Percentiles rank a stretch among this genome's conserved stretches.
phyloP scores from a whole-genome alignment of 768 basidiomycete genomes.

The Suillus placidus region DNA sequence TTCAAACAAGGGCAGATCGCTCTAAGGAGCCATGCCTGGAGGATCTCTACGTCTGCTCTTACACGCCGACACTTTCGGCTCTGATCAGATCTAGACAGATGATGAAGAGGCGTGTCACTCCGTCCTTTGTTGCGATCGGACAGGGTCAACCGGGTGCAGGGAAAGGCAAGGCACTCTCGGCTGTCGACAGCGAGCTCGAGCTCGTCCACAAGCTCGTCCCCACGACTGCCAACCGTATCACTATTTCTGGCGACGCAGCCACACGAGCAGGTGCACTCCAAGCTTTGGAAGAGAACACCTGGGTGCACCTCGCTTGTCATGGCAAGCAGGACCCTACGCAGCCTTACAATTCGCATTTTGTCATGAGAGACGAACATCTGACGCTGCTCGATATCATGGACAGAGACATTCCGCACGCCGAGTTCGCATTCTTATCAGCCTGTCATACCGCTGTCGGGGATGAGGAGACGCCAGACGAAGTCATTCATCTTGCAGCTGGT shows the following conservation, averaged over 20 bases:
- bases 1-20: neutral
- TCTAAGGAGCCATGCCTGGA: neutral
- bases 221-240: neutral
- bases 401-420: neutral
- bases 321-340: constrained; percentile 21
- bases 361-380: neutral
- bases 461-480: too few species aligned
- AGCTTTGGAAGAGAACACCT: constrained; percentile 22
- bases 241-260: constrained; percentile 17
- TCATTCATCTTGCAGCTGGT: too few species aligned
- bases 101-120: neutral
- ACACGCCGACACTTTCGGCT: neutral
- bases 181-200: neutral
- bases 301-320: constrained; percentile 38
- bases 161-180: neutral
- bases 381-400: neutral
- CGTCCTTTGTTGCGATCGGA: neutral
- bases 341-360: constrained; percentile 31
- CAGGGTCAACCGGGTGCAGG: neutral
- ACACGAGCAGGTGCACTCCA: constrained; percentile 17
- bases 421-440: neutral
- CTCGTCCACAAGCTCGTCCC: neutral
- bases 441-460: neutral
- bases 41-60: neutral
- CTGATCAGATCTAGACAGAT: neutral